Base-by-base conservation (phyloP, 371 early-diverging fungal species). In the Mucor plumbeus region DNA sequence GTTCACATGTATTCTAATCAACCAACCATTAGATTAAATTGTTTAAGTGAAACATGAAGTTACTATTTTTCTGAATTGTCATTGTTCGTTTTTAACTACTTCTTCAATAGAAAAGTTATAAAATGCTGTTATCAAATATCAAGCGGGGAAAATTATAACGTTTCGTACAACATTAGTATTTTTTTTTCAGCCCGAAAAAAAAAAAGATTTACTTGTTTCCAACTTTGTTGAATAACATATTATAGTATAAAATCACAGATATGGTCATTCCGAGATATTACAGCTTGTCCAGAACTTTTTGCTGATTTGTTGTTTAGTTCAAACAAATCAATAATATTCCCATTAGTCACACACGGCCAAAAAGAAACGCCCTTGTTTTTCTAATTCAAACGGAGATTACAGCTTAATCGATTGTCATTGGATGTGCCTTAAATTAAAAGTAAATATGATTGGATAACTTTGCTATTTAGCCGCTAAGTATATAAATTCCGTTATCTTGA, bases 171-270 rank as follows among this genome's bases (percentile, higher is more conserved):
- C 44, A 44, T 44, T 44, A 7, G n/a, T 7, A n/a, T n/a, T n/a
- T n/a, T 44, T 44, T 44, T 44, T 44, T 44, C 44, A 44, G 44
- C 44, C 44, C 44, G n/a, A 44, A 14, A 43, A 43, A 14, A 43
- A 43, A 15, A 43, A 41, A 43, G 43, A 41, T 43, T 43, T 43
- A 43, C 44, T 44, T 44, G 44, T 44, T 44, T 44, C 44, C 44
- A 44, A 44, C 44, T 17, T 44, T 44, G 44, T 17, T 44, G n/a
- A 7, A 44, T 7, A 17, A 44, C 26, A 26, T 26, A 26, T 26
- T 26, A 26, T 26, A 44, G 44, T 44, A 44, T 44, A 44, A 17
- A 17, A 44, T 44, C 44, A 44, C 44, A 44, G 17, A 44, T 44
- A 17, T 44, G 44, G 44, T 17, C 44, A 44, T 44, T 44, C 44